These are phyloP conservation scores for Brettanomyces sp. DNA, from an alignment of 805 yeast genomes.

Conservation along the genomic window DNA sequence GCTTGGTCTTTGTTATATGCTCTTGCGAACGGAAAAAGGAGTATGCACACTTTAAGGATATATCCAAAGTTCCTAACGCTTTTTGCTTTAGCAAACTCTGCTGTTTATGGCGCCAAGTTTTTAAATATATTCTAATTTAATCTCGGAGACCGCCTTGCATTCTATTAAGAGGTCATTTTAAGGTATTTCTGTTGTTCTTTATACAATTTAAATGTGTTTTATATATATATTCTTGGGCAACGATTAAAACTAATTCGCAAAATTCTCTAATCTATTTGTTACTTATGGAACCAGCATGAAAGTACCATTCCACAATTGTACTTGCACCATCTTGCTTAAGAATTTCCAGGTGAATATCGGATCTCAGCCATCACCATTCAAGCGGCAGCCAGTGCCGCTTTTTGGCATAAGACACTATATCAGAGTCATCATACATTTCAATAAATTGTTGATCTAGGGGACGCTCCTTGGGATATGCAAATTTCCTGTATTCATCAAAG, in stretches of 20 bases:
- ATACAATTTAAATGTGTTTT: background rate
- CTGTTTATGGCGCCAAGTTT: slow-evolving; percentile 62
- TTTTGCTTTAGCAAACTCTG: slow-evolving; percentile 53
- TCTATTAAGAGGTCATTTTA: too few species aligned
- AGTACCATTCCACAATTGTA: background rate
- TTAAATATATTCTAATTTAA: slow-evolving; percentile 24
- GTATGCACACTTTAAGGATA: slow-evolving; percentile 44
- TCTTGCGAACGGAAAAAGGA: slow-evolving; percentile 57
- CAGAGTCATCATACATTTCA: slow-evolving; percentile 71
- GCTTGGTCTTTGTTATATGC: slow-evolving; percentile 78
- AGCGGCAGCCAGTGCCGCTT: slow-evolving; percentile 56
- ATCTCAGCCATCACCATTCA: slow-evolving; percentile 36
- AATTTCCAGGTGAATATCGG: too few species aligned
- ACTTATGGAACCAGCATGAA: background rate
- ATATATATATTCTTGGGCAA: background rate
- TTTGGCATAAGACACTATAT: slow-evolving; percentile 46
- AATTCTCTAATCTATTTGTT: background rate
- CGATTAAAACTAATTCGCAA: too few species aligned
- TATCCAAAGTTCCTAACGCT: slow-evolving; percentile 53
- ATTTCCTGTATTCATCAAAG: slow-evolving; percentile 89
- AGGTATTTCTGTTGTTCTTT: background rate
- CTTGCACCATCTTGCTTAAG: too few species aligned
- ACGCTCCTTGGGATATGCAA: slow-evolving; percentile 90
- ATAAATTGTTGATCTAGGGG: slow-evolving; percentile 94
- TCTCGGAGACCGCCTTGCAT: too few species aligned